Base-by-base conservation (phyloP, 441 rosid species). In the Caryocar brasiliense region DNA sequence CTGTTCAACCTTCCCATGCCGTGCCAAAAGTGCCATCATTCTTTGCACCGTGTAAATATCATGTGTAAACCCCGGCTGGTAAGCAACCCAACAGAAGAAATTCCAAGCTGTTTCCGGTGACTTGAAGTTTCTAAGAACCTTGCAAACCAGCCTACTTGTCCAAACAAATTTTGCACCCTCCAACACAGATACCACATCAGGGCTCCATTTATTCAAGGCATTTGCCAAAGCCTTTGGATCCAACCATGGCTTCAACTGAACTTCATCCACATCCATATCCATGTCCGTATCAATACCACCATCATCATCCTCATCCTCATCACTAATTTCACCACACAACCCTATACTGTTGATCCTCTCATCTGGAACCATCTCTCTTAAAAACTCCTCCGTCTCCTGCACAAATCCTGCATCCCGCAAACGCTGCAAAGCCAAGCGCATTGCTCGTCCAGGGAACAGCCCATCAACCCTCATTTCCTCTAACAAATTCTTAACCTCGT, bases 51-150 rank as follows among this genome's bases (percentile, higher is more conserved):
- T 76, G 62, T 81, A 85, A 25, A 79, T 65, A 40, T 91, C 88
- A 13, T 86, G 96, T 33, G 83, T 69, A 64, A 79, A 87, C 50
- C 85, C 93, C 0, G 95, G 91, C 65, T 85, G 95, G 73, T 37
- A 65, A 33, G 87, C 82, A 47, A 91, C 93, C 98, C 96, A 91
- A 56, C 86, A 78, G 73, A 91, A 91, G 81, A 87, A 83, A 49
- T 62, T 66, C 96, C 98, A 87, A 6, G 95, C 93, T 41, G 77
- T 68, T 57, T 81, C 80, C 11, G 80, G 68, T 12, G 85, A 80
- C 32, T 40, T 80, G 13, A 84, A 58, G 27, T 11, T 48, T n/a
- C 96, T 74, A 34, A 85, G 82, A 74, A 85, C 70, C 77, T 83
- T 86, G 70, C 95, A 82, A 27, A 81, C 96, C 76, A 91, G 56